phyloP scores from a whole-genome alignment of 2,329 filamentous ascomycete genomes.

The Chaetomium olivaceum region DNA sequence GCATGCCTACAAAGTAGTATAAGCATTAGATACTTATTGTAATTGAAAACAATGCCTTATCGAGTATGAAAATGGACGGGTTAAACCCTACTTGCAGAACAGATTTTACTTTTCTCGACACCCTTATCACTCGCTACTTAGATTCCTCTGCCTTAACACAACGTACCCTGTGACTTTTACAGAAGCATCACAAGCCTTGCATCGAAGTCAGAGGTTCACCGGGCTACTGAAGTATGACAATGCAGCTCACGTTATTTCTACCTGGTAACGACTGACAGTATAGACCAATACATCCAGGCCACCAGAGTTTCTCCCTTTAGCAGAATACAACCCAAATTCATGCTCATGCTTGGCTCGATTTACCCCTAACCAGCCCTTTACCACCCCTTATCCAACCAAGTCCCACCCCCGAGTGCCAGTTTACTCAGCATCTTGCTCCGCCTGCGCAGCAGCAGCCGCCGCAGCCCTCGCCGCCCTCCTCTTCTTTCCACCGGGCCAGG shows the following conservation, averaged over 20 bases:
- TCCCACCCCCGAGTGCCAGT: background rate
- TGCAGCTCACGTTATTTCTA: background rate
- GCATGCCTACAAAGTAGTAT: background rate
- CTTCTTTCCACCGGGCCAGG: background rate
- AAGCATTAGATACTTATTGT: background rate
- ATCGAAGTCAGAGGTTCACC: background rate
- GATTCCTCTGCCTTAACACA: too few relatives aligned
- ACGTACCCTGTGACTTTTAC: too few relatives aligned
- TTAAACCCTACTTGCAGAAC: too few relatives aligned
- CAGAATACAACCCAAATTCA: background rate
- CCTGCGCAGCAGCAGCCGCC: background rate
- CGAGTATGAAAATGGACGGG: too few relatives aligned
- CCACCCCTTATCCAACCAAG: too few relatives aligned
- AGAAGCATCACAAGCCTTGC: background rate
- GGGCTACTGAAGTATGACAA: background rate
- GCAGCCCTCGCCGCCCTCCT: background rate
- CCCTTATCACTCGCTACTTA: too few relatives aligned
- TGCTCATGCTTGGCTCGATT: background rate
- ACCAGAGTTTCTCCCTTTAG: background rate
- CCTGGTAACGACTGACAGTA: slow-evolving; percentile 14
- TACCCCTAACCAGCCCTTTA: too few relatives aligned
- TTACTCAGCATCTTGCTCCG: background rate
- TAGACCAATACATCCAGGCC: background rate
- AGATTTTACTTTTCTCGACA: too few relatives aligned
- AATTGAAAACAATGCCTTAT: background rate